Evolutionary conservation across 352 stramenopile species (phyloP).

Genomic region (Globisporangium camurandrum): DNA sequence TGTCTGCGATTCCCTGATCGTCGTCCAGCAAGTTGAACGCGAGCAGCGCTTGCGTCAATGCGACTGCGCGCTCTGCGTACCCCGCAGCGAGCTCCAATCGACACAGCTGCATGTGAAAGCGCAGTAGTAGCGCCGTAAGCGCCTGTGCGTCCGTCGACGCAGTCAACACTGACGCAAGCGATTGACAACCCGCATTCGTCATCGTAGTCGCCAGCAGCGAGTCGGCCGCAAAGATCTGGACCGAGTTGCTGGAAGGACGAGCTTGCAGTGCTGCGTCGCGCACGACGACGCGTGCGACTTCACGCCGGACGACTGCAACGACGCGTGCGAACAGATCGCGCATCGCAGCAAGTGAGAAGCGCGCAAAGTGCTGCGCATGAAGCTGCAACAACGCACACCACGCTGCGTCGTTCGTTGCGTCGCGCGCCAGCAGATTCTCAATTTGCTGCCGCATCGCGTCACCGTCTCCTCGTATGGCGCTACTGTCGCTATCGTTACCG

Average conservation of each 20-base stretch:
- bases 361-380: slow-evolving; percentile 55
- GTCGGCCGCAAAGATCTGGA: slow-evolving; percentile 19
- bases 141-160: neutral
- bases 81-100: slow-evolving; percentile 44
- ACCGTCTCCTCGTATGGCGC: slow-evolving; percentile 12
- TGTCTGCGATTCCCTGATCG: too few relatives aligned
- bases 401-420: slow-evolving; percentile 36
- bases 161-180: neutral
- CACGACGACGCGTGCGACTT: slow-evolving; percentile 13
- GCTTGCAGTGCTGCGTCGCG: slow-evolving; percentile 1
- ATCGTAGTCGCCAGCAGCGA: slow-evolving; percentile 16
- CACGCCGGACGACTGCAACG: slow-evolving; percentile 34
- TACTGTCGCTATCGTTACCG: neutral
- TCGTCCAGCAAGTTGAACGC: slow-evolving; percentile 28
- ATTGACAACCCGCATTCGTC: too few relatives aligned
- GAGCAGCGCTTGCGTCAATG: slow-evolving; percentile 59
- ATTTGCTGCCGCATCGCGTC: slow-evolving; percentile 27
- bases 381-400: slow-evolving; percentile 51
- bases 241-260: slow-evolving; percentile 3
- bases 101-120: slow-evolving; percentile 49
- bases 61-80: slow-evolving; percentile 51
- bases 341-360: slow-evolving; percentile 58
- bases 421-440: slow-evolving; percentile 40
- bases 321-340: slow-evolving; percentile 68
- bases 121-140: slow-evolving; percentile 14